Percentiles rank a stretch among this genome's conserved stretches.
phyloP scores from a whole-genome alignment of 352 stramenopile genomes.

The Globisporangium recalcitrans region DNA sequence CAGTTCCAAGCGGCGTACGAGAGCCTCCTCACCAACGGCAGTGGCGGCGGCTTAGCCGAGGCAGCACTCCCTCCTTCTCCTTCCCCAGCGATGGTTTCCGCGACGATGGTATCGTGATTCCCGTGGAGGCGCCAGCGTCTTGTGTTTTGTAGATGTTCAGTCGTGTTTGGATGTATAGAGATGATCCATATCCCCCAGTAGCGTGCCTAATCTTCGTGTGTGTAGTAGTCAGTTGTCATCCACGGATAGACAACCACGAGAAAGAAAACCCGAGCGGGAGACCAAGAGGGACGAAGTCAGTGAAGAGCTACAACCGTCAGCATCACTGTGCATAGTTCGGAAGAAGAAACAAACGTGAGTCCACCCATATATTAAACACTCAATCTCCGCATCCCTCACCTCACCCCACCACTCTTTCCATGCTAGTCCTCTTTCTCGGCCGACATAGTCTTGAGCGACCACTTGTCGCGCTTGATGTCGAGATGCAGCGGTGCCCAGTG shows the following conservation, averaged over 20 bases:
- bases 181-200: neutral
- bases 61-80: neutral
- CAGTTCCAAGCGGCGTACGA: constrained; percentile 47
- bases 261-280: neutral
- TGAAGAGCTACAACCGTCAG: neutral
- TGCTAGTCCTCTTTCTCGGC: constrained; percentile 66
- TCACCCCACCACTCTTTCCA: neutral
- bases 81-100: constrained; percentile 9
- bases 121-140: neutral
- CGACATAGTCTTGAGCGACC: constrained; percentile 73
- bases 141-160: constrained; percentile 3
- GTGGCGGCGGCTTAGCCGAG: neutral
- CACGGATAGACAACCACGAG: neutral
- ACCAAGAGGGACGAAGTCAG: constrained; percentile 1
- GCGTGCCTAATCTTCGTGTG: neutral
- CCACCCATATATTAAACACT: constrained; percentile 3
- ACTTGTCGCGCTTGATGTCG: constrained; percentile 85
- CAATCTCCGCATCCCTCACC: neutral
- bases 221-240: neutral
- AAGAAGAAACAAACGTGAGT: neutral
- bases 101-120: constrained; percentile 16
- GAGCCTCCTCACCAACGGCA: constrained; percentile 5
- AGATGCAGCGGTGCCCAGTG: constrained; percentile 79
- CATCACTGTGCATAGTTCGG: neutral
- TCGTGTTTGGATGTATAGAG: constrained; percentile 7